A percentile compares a stretch with the other conserved stretches of the same genome.
Evolutionary conservation across 2,329 filamentous ascomycete species (phyloP).

Genomic region (Aspergillus ochraceus): DNA sequence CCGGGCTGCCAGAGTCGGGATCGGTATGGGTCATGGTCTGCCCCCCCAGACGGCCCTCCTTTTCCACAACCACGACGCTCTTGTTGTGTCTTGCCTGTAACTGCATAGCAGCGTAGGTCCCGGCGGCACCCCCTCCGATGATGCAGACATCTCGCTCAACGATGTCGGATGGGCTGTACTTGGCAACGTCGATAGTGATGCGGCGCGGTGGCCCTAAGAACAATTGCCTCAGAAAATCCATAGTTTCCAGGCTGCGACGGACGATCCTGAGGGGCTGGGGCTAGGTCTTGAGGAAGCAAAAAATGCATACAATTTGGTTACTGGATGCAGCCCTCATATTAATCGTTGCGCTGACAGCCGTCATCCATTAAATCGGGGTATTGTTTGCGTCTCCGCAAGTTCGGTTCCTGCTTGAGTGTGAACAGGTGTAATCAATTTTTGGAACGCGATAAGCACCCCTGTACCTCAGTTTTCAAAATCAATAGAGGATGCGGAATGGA

Average conservation of each 20-base stretch:
- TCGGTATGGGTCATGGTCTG: conserved; percentile 27
- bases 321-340: too few relatives aligned
- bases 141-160: conserved; percentile 24
- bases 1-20: conserved; percentile 12
- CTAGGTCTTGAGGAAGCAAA: neutral
- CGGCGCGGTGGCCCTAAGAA: neutral
- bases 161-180: neutral
- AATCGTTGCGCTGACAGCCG: too few relatives aligned
- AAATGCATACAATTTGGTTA: neutral
- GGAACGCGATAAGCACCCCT: too few relatives aligned
- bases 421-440: too few relatives aligned
- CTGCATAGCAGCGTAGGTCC: conserved; percentile 30
- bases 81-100: conserved; percentile 24
- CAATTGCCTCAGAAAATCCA: neutral
- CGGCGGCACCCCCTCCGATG: conserved; percentile 31
- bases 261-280: neutral
- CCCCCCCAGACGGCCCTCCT: conserved; percentile 25
- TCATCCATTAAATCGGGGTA: too few relatives aligned
- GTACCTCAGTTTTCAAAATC: too few relatives aligned
- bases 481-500: too few relatives aligned
- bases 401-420: too few relatives aligned
- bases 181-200: neutral
- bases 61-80: conserved; percentile 28
- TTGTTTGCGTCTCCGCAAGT: too few relatives aligned
- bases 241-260: neutral